Evolutionary conservation across 352 stramenopile genomes (phyloP).

Genomic region (Phytopythium kandeliae): DNA sequence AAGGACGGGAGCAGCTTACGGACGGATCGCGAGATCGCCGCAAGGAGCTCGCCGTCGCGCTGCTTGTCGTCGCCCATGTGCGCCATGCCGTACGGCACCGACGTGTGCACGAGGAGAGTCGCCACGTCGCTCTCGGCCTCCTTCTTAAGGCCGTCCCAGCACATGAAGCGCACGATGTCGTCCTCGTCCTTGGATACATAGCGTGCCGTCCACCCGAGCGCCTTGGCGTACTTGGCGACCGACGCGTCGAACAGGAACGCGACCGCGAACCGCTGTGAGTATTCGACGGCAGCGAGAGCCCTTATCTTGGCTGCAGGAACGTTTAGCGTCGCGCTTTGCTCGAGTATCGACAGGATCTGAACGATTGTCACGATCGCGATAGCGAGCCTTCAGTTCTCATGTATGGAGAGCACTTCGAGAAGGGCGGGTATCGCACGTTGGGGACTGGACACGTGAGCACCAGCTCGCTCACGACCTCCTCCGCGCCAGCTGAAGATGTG

Average conservation of each 20-base stretch:
- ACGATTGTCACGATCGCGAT: not conserved
- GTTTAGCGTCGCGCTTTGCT: conserved; percentile 37
- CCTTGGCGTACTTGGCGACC: conserved; percentile 25
- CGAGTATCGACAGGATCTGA: conserved; percentile 48
- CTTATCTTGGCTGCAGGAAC: conserved; percentile 18
- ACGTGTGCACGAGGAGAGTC: conserved; percentile 60
- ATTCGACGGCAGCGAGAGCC: conserved; percentile 40
- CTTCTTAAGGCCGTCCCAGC: conserved; percentile 76
- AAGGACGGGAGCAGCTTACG: conserved; percentile 52
- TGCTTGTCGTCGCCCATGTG: conserved; percentile 53
- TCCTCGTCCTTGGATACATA: conserved; percentile 51
- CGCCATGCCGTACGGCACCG: conserved; percentile 44
- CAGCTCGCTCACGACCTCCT: conserved; percentile 56
- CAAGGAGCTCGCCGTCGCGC: conserved; percentile 47
- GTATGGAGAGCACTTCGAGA: not conserved
- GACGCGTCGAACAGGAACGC: conserved; percentile 53
- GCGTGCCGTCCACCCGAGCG: conserved; percentile 57
- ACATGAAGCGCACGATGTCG: conserved; percentile 66
- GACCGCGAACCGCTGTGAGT: conserved; percentile 66
- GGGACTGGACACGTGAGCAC: conserved; percentile 68
- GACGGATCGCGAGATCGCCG: conserved; percentile 38
- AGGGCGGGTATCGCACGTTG: conserved; percentile 17
- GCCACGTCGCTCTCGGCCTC: conserved; percentile 7
- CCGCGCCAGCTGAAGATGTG: conserved; percentile 23
- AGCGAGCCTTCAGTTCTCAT: not conserved